A percentile compares a stretch with the other conserved stretches of the same genome.
These are phyloP conservation scores for Picea glauca DNA, from an alignment of 75 land plant species.

Conservation along the genomic window DNA sequence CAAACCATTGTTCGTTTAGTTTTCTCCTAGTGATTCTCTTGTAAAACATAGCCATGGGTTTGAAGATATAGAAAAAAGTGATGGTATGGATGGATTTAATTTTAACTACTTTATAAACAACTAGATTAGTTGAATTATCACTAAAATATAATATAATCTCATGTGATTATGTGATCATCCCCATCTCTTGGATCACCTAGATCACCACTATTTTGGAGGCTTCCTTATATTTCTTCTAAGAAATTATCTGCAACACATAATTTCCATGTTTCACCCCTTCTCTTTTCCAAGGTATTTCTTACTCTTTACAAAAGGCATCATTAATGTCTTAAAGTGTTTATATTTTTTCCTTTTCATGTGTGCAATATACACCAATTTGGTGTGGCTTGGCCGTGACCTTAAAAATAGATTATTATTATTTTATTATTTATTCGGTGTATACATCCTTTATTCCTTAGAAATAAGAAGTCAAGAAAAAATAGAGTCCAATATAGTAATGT, in stretches of 20 bases:
- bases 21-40: conserved; percentile 42
- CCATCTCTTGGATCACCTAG: conserved; percentile 65
- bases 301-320: no score
- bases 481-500: background rate
- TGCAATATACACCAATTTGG: no score
- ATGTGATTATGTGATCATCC: conserved; percentile 28
- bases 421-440: background rate
- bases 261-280: conserved; percentile 80
- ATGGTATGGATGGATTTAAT: conserved; percentile 28
- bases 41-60: conserved; percentile 19
- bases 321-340: no score
- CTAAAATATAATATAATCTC: background rate
- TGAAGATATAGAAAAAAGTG: conserved; percentile 35
- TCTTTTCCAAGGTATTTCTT: background rate
- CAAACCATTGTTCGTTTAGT: conserved; percentile 43
- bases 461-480: background rate
- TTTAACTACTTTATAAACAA: background rate
- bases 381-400: no score
- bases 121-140: conserved; percentile 1
- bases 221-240: conserved; percentile 98
- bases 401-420: no score
- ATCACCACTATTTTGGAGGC: conserved; percentile 63
- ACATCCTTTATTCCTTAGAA: background rate
- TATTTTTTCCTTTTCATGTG: background rate
- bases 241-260: conserved; percentile 88